Evolutionary conservation across 352 stramenopile genomes (phyloP).

Genomic region (Phytophthora nicotianae): DNA sequence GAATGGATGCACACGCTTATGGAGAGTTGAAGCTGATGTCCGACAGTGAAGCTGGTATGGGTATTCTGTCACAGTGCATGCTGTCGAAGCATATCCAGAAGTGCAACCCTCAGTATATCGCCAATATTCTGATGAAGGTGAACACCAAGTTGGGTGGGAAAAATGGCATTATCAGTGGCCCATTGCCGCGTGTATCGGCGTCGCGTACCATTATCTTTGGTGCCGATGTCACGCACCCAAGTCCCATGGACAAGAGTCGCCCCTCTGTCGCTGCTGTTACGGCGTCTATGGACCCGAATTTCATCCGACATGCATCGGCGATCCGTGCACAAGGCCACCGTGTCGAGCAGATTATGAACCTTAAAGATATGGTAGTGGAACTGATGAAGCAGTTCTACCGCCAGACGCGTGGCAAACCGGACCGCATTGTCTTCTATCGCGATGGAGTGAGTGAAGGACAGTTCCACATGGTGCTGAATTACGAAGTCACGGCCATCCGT

Average conservation of each 20-base stretch:
- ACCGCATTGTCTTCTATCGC: slow-evolving; percentile 87
- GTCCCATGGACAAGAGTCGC: slow-evolving; percentile 68
- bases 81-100: slow-evolving; percentile 65
- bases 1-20: slow-evolving; percentile 51
- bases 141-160: slow-evolving; percentile 79
- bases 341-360: slow-evolving; percentile 75
- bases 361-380: slow-evolving; percentile 70
- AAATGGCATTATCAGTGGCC: slow-evolving; percentile 58
- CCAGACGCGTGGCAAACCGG: slow-evolving; percentile 56
- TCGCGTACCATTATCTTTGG: slow-evolving; percentile 81
- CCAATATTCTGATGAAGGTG: slow-evolving; percentile 82
- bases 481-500: slow-evolving; percentile 79
- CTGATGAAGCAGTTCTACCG: slow-evolving; percentile 80
- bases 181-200: slow-evolving; percentile 48
- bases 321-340: slow-evolving; percentile 79
- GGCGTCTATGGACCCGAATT: slow-evolving; percentile 77
- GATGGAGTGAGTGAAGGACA: slow-evolving; percentile 91
- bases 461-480: slow-evolving; percentile 83
- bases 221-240: slow-evolving; percentile 85
- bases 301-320: slow-evolving; percentile 65
- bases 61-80: slow-evolving; percentile 82
- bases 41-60: slow-evolving; percentile 61
- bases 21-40: slow-evolving; percentile 79
- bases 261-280: slow-evolving; percentile 85
- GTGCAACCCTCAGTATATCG: slow-evolving; percentile 68